Conservation (phyloP, 768 basidiomycete species). For the Naematelia encephala region DNA sequence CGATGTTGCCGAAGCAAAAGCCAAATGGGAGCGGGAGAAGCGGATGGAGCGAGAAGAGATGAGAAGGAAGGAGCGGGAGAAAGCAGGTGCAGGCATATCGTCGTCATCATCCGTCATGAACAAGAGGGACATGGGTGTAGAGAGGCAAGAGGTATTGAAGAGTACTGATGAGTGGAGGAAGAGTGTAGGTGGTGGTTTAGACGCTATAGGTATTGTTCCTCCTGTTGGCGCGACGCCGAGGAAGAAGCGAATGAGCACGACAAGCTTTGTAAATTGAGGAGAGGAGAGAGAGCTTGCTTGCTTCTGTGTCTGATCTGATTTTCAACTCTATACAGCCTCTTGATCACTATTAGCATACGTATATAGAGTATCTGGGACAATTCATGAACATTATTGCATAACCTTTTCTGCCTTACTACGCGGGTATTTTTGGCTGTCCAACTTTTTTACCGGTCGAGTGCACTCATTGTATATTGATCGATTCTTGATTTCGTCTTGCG, state of each 20-base stretch:
- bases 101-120: too few relatives aligned
- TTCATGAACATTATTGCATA: not conserved
- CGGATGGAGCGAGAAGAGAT: constrained; percentile 47
- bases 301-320: too few relatives aligned
- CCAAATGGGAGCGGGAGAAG: constrained; percentile 78
- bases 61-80: constrained; percentile 12
- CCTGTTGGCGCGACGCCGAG: not conserved
- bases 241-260: not conserved
- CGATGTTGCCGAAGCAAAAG: constrained; percentile 68
- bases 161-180: constrained; percentile 5
- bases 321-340: too few relatives aligned
- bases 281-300: too few relatives aligned
- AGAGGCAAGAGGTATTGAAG: constrained; percentile 1
- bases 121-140: not conserved
- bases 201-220: not conserved
- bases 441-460: too few relatives aligned
- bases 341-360: too few relatives aligned
- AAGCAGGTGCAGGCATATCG: constrained; percentile 9
- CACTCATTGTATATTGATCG: too few relatives aligned
- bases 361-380: too few relatives aligned
- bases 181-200: not conserved
- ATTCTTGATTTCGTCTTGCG: not conserved
- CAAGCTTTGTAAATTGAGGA: not conserved
- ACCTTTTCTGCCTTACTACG: not conserved
- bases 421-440: too few relatives aligned